Base-by-base conservation (phyloP, 176 grass and related monocot species). In the Rhipidocladum racemiflorum region DNA sequence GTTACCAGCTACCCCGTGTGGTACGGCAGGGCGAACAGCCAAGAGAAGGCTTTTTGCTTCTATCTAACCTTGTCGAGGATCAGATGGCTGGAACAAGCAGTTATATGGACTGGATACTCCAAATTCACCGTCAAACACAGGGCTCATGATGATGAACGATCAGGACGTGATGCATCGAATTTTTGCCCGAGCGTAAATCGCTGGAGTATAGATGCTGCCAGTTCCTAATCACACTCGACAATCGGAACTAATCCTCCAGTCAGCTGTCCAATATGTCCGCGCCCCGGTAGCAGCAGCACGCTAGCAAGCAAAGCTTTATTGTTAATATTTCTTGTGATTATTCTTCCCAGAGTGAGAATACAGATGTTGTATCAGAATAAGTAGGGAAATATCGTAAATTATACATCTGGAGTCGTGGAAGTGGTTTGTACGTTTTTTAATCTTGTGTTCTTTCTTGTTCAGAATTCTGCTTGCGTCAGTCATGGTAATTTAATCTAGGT, bases 11-110 rank as follows among this genome's bases (percentile, higher is more conserved):
- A 38, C 78, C 89, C n/a, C 91, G 88, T 2, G 86, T 96, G 27
- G 86, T 99, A 80, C 90, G 91, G 49, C 91, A 99, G 67, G 93
- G 93, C 16, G 97, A 99, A 82, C 95, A 95, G 50, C 97, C 97
- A 65, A 96, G 97, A 75, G 93, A 99, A 80, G 85, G 87, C 63
- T 88, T 91, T 71, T 84, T 99, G 81, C 76, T 99, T 90, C 87
- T 96, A 28, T 86, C 87, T 53, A 99, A 93, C 73, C 89, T 99
- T 13, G 61, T 93, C 3, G 97, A 99, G 79, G 97, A 99, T 75
- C 97, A 95, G 86, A 88, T 87, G 81, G 68, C 87, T 13, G 92
- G 90, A 84, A 86, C 85, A 21, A 86, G 87, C 50, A 86, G 93
- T 59, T 99, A 93, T 13, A 78, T 92, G 8, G 95, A 98, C 79